Conservation (phyloP, 2,329 filamentous ascomycete species). For the Botrytis galanthina region DNA sequence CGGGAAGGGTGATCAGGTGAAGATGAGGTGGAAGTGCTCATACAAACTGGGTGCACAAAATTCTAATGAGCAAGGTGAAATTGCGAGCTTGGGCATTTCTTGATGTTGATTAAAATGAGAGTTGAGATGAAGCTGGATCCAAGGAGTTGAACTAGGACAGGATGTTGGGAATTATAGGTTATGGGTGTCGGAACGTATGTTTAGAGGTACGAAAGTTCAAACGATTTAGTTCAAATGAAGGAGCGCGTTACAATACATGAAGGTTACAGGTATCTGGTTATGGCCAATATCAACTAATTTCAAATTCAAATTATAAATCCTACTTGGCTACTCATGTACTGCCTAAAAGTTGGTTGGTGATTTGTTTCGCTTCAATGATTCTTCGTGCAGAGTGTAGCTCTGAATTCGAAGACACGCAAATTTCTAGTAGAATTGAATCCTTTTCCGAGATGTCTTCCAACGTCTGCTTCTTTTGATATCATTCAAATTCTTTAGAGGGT, state of each 20-base stretch:
- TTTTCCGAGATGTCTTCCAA: too few relatives aligned
- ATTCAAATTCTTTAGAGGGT: background rate
- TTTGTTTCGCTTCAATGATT: background rate
- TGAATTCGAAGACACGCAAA: too few relatives aligned
- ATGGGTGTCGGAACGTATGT: background rate
- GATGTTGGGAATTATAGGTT: slow-evolving; percentile 1
- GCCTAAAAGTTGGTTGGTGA: background rate
- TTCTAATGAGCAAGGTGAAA: slow-evolving; percentile 80
- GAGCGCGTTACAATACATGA: slow-evolving; percentile 7
- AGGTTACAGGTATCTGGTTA: background rate
- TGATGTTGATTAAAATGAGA: slow-evolving; percentile 46
- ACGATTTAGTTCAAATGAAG: slow-evolving; percentile 1
- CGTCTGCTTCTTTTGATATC: background rate
- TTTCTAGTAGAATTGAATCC: too few relatives aligned
- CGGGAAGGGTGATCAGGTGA: slow-evolving; percentile 71
- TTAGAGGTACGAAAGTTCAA: slow-evolving; percentile 5
- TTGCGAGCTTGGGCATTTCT: slow-evolving; percentile 73
- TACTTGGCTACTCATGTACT: background rate
- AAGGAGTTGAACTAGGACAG: background rate
- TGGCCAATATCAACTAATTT: background rate
- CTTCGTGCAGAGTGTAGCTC: background rate
- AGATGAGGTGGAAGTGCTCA: slow-evolving; percentile 83
- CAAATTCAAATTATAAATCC: background rate
- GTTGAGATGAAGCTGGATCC: background rate
- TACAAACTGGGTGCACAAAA: slow-evolving; percentile 68